Base-by-base conservation (phyloP, 805 yeast species). In the Starmerella riodocensis region DNA sequence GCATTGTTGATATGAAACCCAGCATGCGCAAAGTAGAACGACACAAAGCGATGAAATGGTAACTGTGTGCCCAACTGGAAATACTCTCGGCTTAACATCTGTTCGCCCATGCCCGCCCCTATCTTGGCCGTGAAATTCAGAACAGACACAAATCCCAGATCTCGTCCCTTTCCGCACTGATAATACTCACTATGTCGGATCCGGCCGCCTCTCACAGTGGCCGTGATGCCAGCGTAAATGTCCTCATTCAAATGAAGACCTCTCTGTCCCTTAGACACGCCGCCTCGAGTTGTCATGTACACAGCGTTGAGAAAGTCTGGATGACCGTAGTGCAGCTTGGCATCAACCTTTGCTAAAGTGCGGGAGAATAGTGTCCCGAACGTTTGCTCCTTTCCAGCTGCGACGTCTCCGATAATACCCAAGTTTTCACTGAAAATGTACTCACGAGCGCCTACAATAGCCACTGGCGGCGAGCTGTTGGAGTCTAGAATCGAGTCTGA, bases 101-200 rank as follows among this genome's bases (percentile, higher is more conserved):
- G 93, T 53, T 81, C 93, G 34, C 91, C 88, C 93, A 81, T 81
- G 43, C 91, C 93, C 39, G 91, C 83, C 34, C 93, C 93, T 58
- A 81, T 80, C 54, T 81, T 81, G 18, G 88, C 77, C 5, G 82
- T 78, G 60, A 81, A 81, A 57, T 78, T 80, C 58, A 78, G 67
- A 53, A 81, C 80, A 2, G 91, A 79, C 3, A 83, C 81, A 59
- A 81, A 80, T 4, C 93, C 91, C 53, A 81, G 66, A 63, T 81
- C 91, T 56, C 93, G 67, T 31, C 93, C 93, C 57, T 81, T 81
- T 43, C 93, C 93, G 62, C 93, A 81, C 53, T 81, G 93, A 48
- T 73, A 69, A 58, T 79, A 81, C 56, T 81, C 93, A 56, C 83
- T 76, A 53, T 81, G 91, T 53, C 78, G 78, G 49, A 81, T 80